A percentile compares a stretch with the other conserved stretches of the same genome.
phyloP scores from a whole-genome alignment of 345 rosid species.

The Brassica juncea region DNA sequence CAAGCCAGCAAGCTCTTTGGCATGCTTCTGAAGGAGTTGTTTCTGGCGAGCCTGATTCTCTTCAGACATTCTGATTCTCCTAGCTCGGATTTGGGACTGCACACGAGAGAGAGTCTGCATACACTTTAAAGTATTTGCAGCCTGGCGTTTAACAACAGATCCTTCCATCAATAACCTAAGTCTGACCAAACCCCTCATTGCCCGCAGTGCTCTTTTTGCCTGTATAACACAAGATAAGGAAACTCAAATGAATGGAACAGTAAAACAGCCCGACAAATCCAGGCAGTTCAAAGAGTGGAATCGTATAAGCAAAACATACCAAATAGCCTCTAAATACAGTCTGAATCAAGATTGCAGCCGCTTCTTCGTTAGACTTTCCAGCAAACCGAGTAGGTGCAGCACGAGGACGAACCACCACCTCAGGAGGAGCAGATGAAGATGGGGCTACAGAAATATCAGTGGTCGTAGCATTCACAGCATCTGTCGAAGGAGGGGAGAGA shows the following conservation, averaged over 20 bases:
- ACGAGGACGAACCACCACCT: constrained; percentile 39
- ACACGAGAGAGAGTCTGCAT: constrained; percentile 92
- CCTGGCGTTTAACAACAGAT: constrained; percentile 78
- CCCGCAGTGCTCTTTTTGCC: constrained; percentile 86
- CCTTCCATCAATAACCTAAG: constrained; percentile 85
- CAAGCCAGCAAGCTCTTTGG: constrained; percentile 71
- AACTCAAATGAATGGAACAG: neutral
- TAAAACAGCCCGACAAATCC: neutral
- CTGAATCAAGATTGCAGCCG: constrained; percentile 87
- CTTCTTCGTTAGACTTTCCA: constrained; percentile 76
- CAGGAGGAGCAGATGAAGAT: constrained; percentile 45
- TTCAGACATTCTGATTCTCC: constrained; percentile 84
- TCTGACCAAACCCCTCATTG: constrained; percentile 84
- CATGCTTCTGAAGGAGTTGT: constrained; percentile 89
- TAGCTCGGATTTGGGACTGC: constrained; percentile 75
- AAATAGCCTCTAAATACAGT: constrained; percentile 78
- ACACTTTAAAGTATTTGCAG: constrained; percentile 67
- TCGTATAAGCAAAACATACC: constrained; percentile 44
- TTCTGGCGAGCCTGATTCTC: constrained; percentile 92
- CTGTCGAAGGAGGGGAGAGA: constrained; percentile 38
- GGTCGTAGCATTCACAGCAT: constrained; percentile 42
- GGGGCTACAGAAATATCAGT: constrained; percentile 38
- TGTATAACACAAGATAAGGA: constrained; percentile 32
- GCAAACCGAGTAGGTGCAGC: constrained; percentile 42
- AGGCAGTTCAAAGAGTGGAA: neutral